These are phyloP conservation scores for Annona cherimola DNA, from an alignment of 164 flowering plant species.

Conservation along the genomic window DNA sequence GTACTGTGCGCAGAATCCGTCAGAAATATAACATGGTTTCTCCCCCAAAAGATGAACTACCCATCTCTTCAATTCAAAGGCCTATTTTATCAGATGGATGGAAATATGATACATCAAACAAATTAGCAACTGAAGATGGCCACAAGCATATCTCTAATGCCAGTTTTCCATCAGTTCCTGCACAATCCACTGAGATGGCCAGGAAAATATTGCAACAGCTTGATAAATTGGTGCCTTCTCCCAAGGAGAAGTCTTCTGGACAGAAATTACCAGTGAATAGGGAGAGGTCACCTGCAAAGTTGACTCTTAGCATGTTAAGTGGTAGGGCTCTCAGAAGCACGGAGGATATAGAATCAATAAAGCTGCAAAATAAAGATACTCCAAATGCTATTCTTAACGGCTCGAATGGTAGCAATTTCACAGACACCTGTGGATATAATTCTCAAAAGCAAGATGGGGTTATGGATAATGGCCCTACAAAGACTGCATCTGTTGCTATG, in stretches of 20 bases:
- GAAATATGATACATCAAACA: slow-evolving; percentile 18
- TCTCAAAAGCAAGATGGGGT: slow-evolving; percentile 23
- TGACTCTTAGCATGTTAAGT: slow-evolving; percentile 50
- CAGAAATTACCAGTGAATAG: slow-evolving; percentile 31
- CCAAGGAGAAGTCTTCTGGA: slow-evolving; percentile 51
- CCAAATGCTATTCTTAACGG: slow-evolving; percentile 24
- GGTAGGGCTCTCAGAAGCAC: slow-evolving; percentile 72
- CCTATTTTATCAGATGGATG: slow-evolving; percentile 11
- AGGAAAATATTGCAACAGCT: slow-evolving; percentile 72
- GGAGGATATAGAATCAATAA: slow-evolving; percentile 54
- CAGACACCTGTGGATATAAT: slow-evolving; percentile 15
- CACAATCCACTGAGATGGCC: slow-evolving; percentile 73
- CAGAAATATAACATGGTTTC: slow-evolving; percentile 60
- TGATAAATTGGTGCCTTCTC: slow-evolving; percentile 54
- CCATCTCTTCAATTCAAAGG: slow-evolving; percentile 17
- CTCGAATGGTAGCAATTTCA: slow-evolving; percentile 1
- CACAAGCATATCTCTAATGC: slow-evolving; percentile 21
- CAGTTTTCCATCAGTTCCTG: slow-evolving; percentile 44
- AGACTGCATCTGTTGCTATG: slow-evolving; percentile 4
- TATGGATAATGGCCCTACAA: slow-evolving; percentile 38
- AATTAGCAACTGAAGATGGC: slow-evolving; percentile 21
- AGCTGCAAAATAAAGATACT: slow-evolving; percentile 26
- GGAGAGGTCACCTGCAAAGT: slow-evolving; percentile 44
- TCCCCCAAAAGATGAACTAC: slow-evolving; percentile 26
- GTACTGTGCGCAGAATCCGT: slow-evolving; percentile 82